Evolutionary conservation across 1,284 basidiomycete species (phyloP).

Genomic region (Amylostereum areolatum): DNA sequence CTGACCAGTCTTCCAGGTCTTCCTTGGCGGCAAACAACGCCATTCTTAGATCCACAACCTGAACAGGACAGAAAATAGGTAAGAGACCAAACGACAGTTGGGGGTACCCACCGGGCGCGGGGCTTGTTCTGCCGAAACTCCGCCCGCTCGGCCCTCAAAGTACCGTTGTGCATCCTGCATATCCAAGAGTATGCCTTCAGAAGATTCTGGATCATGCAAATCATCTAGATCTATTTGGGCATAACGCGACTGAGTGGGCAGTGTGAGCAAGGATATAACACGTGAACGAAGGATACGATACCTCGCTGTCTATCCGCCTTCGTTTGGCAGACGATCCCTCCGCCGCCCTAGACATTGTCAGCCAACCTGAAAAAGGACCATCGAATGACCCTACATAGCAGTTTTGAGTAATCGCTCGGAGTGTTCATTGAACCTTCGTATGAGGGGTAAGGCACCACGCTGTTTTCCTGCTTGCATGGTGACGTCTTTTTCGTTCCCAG

Average conservation of each 20-base stretch:
- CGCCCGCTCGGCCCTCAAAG: slow-evolving; percentile 58
- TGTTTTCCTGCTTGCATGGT: slow-evolving; percentile 97
- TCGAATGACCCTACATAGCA: slow-evolving; percentile 46
- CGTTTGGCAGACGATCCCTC: slow-evolving; percentile 54
- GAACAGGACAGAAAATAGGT: slow-evolving; percentile 1
- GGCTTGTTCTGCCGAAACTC: slow-evolving; percentile 22
- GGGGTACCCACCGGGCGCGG: slow-evolving; percentile 24
- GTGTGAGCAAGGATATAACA: too few relatives aligned
- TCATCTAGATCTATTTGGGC: slow-evolving; percentile 85
- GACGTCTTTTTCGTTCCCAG: slow-evolving; percentile 81
- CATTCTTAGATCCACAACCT: slow-evolving; percentile 37
- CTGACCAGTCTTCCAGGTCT: slow-evolving; percentile 52
- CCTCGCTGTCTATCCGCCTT: slow-evolving; percentile 43
- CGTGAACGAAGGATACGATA: slow-evolving; percentile 5
- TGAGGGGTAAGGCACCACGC: slow-evolving; percentile 82
- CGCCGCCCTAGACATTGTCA: slow-evolving; percentile 35
- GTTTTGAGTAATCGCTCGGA: slow-evolving; percentile 83
- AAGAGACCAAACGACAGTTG: neutral
- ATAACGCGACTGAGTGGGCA: slow-evolving; percentile 27
- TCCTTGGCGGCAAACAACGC: slow-evolving; percentile 40
- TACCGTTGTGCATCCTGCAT: slow-evolving; percentile 78
- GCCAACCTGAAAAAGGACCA: slow-evolving; percentile 1
- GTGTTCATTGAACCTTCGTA: slow-evolving; percentile 97
- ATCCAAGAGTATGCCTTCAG: slow-evolving; percentile 71
- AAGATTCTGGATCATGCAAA: slow-evolving; percentile 61